Conservation (phyloP, 78 protist genomes). For the Dictyostelium capitatum region DNA sequence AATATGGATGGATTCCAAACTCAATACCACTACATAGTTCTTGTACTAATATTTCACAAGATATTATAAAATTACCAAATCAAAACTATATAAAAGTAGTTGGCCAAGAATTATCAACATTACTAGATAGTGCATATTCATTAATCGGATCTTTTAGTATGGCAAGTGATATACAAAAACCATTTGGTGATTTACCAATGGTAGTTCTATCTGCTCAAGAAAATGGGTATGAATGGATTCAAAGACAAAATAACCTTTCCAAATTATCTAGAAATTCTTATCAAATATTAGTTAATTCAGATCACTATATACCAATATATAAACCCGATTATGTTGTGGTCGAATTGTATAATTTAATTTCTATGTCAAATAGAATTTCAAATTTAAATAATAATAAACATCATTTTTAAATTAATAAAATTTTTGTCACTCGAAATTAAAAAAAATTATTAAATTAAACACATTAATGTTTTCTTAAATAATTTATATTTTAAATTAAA, state of each 20-base stretch:
- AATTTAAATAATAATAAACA: no score
- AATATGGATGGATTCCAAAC: not conserved
- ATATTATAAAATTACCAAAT: not conserved
- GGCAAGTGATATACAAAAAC: not conserved
- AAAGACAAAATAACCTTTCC: slow-evolving; percentile 2
- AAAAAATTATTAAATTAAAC: no score
- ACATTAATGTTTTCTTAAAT: no score
- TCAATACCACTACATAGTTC: not conserved
- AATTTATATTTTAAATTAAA: no score
- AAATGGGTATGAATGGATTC: not conserved
- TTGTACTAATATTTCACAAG: not conserved
- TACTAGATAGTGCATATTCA: not conserved
- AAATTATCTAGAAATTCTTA: not conserved
- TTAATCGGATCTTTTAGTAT: not conserved
- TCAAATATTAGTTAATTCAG: not conserved
- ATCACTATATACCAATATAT: slow-evolving; percentile 26
- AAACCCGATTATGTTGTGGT: not conserved
- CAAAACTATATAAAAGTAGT: not conserved
- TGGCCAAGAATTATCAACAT: slow-evolving; percentile 23
- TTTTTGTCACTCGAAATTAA: no score
- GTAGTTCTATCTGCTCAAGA: not conserved
- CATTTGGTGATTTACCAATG: slow-evolving; percentile 27
- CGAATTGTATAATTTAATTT: not conserved
- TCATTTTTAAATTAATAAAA: no score
- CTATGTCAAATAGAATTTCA: not conserved